These are phyloP conservation scores for Penicillium sp. DNA, from an alignment of 2,329 filamentous ascomycete genomes.

Conservation along the genomic window DNA sequence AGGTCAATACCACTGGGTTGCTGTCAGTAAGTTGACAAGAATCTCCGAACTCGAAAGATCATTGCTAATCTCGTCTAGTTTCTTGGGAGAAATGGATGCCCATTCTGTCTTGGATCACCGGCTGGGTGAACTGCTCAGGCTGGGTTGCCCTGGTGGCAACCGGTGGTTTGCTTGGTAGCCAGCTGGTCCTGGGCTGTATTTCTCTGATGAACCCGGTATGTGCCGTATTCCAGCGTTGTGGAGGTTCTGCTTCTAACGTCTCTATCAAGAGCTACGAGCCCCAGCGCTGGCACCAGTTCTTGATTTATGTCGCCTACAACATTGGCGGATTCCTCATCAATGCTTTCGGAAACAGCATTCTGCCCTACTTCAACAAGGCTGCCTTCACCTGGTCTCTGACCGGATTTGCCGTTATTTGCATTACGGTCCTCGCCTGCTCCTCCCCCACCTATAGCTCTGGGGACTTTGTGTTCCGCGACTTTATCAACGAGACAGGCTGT, in stretches of 20 bases:
- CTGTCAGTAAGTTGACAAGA: slow-evolving; percentile 37
- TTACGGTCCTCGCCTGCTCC: slow-evolving; percentile 65
- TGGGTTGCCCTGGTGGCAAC: slow-evolving; percentile 68
- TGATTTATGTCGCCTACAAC: slow-evolving; percentile 68
- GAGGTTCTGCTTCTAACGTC: not conserved
- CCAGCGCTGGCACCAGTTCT: slow-evolving; percentile 68
- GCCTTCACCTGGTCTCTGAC: slow-evolving; percentile 70
- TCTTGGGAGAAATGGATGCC: slow-evolving; percentile 61
- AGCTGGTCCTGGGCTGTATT: slow-evolving; percentile 65
- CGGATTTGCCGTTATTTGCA: slow-evolving; percentile 68
- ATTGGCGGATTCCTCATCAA: slow-evolving; percentile 63
- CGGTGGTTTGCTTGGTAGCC: slow-evolving; percentile 64
- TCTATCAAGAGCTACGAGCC: slow-evolving; percentile 47
- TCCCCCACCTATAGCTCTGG: slow-evolving; percentile 64
- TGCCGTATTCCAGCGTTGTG: slow-evolving; percentile 2
- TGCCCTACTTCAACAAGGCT: slow-evolving; percentile 65
- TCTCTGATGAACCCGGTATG: slow-evolving; percentile 56
- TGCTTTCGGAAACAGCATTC: slow-evolving; percentile 59
- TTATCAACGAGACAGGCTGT: slow-evolving; percentile 67
- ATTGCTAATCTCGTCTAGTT: slow-evolving; percentile 35
- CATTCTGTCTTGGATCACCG: slow-evolving; percentile 66
- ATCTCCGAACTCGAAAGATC: not conserved
- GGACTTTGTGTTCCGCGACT: slow-evolving; percentile 58
- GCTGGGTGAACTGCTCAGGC: slow-evolving; percentile 67
- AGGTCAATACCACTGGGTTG: slow-evolving; percentile 71